Percentiles rank a stretch among this genome's conserved stretches.
These are phyloP conservation scores for Microascus cirrosus DNA, from an alignment of 2,329 filamentous ascomycete genomes.

Conservation along the genomic window DNA sequence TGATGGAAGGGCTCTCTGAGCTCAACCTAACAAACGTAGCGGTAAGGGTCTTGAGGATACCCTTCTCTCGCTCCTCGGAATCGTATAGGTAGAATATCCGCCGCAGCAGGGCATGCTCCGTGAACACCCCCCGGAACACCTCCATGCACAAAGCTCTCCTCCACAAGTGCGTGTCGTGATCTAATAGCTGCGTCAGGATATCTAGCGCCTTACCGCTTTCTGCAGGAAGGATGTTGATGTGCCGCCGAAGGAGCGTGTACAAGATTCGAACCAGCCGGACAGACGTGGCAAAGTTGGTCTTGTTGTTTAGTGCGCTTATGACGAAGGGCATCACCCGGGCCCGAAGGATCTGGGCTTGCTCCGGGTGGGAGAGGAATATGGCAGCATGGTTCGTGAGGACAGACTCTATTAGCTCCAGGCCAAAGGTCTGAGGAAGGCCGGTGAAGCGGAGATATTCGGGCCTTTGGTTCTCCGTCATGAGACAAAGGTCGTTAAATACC, in stretches of 20 bases:
- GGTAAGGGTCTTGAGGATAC: conserved; percentile 71
- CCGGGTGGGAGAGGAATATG: conserved; percentile 66
- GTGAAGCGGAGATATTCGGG: conserved; percentile 74
- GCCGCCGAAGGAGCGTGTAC: conserved; percentile 67
- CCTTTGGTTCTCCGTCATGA: conserved; percentile 74
- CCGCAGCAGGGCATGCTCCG: conserved; percentile 66
- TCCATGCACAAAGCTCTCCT: conserved; percentile 87
- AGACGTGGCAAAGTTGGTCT: conserved; percentile 68
- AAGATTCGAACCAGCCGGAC: conserved; percentile 75
- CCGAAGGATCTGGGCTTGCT: conserved; percentile 71
- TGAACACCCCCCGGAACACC: conserved; percentile 75
- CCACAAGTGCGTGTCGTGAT: conserved; percentile 77
- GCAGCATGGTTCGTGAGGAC: conserved; percentile 76
- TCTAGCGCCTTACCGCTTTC: conserved; percentile 79
- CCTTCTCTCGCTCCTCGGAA: conserved; percentile 56
- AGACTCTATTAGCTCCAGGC: conserved; percentile 84
- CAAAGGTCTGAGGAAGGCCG: conserved; percentile 68
- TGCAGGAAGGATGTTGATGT: conserved; percentile 60
- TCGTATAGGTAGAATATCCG: conserved; percentile 77
- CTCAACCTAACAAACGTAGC: conserved; percentile 86
- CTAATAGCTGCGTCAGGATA: conserved; percentile 73
- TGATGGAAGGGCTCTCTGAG: conserved; percentile 79
- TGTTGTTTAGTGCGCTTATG: conserved; percentile 66
- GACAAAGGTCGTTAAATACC: conserved; percentile 83
- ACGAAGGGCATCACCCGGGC: conserved; percentile 73